Conservation (phyloP, 2,329 filamentous ascomycete species). For the Hypoxylon sp. region DNA sequence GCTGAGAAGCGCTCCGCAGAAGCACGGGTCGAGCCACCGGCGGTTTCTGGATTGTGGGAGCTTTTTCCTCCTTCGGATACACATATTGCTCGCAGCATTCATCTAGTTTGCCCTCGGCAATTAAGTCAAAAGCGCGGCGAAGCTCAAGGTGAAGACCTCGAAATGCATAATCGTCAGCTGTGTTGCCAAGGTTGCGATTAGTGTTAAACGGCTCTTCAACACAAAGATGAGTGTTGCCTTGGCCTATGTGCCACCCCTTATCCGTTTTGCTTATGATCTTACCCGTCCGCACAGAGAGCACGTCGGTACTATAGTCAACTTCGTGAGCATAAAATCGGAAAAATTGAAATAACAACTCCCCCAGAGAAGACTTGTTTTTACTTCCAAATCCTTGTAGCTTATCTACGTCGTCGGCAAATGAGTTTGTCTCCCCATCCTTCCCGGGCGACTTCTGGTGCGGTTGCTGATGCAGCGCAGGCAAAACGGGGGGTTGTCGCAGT, state of each 20-base stretch:
- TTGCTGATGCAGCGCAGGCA: slow-evolving; percentile 87
- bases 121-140: slow-evolving; percentile 86
- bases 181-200: slow-evolving; percentile 91
- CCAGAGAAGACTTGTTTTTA: slow-evolving; percentile 85
- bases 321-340: slow-evolving; percentile 96
- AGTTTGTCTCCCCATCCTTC: slow-evolving; percentile 76
- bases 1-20: slow-evolving; percentile 73
- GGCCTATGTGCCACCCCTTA: slow-evolving; percentile 86
- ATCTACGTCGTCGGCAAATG: slow-evolving; percentile 89
- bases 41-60: slow-evolving; percentile 68
- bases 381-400: slow-evolving; percentile 80
- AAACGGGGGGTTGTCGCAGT: slow-evolving; percentile 83
- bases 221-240: slow-evolving; percentile 84
- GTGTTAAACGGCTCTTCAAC: slow-evolving; percentile 98
- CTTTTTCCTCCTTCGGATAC: slow-evolving; percentile 85
- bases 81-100: slow-evolving; percentile 90
- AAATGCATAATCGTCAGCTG: slow-evolving; percentile 95
- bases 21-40: slow-evolving; percentile 69
- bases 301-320: slow-evolving; percentile 87
- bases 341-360: slow-evolving; percentile 92
- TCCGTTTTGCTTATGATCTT: slow-evolving; percentile 83
- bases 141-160: slow-evolving; percentile 91
- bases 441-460: slow-evolving; percentile 72
- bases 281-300: slow-evolving; percentile 87
- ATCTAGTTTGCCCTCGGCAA: slow-evolving; percentile 82